These are phyloP conservation scores for Saccharum hybrid DNA, from an alignment of 202 grass and related monocot species.

Conservation along the genomic window DNA sequence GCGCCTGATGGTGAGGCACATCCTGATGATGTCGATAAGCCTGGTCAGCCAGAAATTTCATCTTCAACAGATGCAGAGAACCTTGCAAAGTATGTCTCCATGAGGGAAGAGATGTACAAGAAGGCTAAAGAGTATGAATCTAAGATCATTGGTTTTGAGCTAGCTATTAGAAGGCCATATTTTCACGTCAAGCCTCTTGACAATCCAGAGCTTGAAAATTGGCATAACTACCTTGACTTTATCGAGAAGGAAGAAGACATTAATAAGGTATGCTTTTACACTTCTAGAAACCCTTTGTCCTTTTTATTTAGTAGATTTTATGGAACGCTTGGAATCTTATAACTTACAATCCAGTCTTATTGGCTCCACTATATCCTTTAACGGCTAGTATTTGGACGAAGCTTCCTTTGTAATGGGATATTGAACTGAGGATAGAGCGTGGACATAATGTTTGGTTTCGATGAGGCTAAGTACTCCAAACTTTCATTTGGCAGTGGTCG, in stretches of 20 bases:
- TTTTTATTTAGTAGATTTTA: conserved; percentile 59
- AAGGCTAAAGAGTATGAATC: conserved; percentile 98
- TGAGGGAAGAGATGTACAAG: conserved; percentile 96
- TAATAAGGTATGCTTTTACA: conserved; percentile 80
- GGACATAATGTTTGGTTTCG: conserved; percentile 93
- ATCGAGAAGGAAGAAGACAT: conserved; percentile 93
- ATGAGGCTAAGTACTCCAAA: conserved; percentile 99
- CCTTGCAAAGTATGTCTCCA: conserved; percentile 72
- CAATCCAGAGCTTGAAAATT: conserved; percentile 97
- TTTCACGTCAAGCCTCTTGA: conserved; percentile 99
- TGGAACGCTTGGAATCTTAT: conserved; percentile 59
- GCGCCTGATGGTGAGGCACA: conserved; percentile 52
- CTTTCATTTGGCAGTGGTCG: conserved; percentile 98
- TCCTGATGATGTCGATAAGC: conserved; percentile 61
- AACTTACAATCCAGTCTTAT: conserved; percentile 98
- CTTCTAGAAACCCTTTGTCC: conserved; percentile 25
- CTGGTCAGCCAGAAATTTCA: conserved; percentile 58
- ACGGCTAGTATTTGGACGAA: conserved; percentile 94
- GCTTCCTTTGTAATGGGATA: conserved; percentile 96
- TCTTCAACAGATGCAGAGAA: conserved; percentile 71
- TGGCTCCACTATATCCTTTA: conserved; percentile 83
- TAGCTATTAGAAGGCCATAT: conserved; percentile 98
- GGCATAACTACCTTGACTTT: conserved; percentile 97
- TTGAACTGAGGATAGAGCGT: conserved; percentile 97
- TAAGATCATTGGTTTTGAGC: conserved; percentile 93